Evolutionary conservation across 257 asterid species (phyloP), one percentile per base, ranked within the genome.

Genomic region (Primulina huaijiensis): DNA sequence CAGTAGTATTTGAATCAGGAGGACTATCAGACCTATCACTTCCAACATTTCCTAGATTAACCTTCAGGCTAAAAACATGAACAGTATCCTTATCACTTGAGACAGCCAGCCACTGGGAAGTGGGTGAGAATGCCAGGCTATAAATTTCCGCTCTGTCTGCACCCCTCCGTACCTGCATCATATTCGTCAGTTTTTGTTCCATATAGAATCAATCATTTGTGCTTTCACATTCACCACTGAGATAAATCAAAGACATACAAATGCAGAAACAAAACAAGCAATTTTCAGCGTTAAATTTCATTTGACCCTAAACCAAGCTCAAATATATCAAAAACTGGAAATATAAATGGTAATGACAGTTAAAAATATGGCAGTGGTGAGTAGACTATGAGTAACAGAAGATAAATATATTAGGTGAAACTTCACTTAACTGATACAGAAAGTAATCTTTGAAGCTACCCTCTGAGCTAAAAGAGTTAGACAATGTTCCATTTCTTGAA

Each of bases 31-130:
- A 78, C 67, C 83, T 80, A 67, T 87, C 96, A 62, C 71, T 78
- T 52, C 85, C 89, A 78, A 31, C 66, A 68, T 72, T 82, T 72
- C 85, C 88, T 21, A 90, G 77, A 68, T 86, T 88, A 52, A 83
- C 90, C 85, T 87, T 88, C 66, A 92, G 92, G 80, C 81, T 77
- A 67, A 90, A 93, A 62, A 93, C 94, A 75, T 93, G 98, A 68
- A 89, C 89, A 27, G 97, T 93, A 73, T 96, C 98, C 80, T 93
- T 93, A 76, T 90, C 96, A 81, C 98, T 93, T 29, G 98, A 93
- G 27, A 89, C 97, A 52, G 97, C 97, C 74, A 93, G 80, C 98
- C 98, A 90, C 78, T 90, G 90, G 33, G 90, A 85, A 40, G 91
- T 76, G 21, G 96, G 82, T 25, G 96, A 90, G 83, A 93, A 93